Evolutionary conservation across 2,329 filamentous ascomycete genomes (phyloP).

Genomic region (Samsoniella hepiali): DNA sequence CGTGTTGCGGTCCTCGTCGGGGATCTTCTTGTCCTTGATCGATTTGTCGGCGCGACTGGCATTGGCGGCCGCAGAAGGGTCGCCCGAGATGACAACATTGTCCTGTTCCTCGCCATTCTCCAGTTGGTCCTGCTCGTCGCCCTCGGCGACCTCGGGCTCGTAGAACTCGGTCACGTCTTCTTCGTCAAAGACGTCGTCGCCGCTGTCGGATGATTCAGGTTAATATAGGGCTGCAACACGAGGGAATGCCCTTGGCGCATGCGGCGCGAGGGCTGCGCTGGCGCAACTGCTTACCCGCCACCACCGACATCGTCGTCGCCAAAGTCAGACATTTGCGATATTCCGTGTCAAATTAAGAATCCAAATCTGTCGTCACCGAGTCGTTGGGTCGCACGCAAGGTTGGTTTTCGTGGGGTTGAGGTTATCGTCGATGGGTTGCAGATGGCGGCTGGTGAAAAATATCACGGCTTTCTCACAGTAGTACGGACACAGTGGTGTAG

Average conservation of each 20-base stretch:
- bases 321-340: slow-evolving; percentile 66
- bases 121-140: slow-evolving; percentile 49
- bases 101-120: slow-evolving; percentile 56
- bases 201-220: slow-evolving; percentile 41
- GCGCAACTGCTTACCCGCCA: slow-evolving; percentile 47
- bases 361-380: slow-evolving; percentile 14
- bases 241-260: slow-evolving; percentile 13
- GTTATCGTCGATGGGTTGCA: neutral
- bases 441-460: slow-evolving; percentile 29
- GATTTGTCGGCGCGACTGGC: slow-evolving; percentile 53
- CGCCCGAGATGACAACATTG: slow-evolving; percentile 59
- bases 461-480: slow-evolving; percentile 25
- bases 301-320: slow-evolving; percentile 62
- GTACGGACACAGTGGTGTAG: neutral
- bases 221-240: neutral
- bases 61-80: slow-evolving; percentile 58
- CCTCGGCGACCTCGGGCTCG: slow-evolving; percentile 51
- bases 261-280: neutral
- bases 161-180: slow-evolving; percentile 61
- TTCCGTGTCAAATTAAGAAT: neutral
- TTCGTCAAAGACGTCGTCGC: slow-evolving; percentile 70
- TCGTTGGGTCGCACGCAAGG: neutral
- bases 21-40: slow-evolving; percentile 80
- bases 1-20: slow-evolving; percentile 81
- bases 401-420: neutral